Evolutionary conservation across 164 flowering plant genomes (phyloP), one percentile per base, ranked within the genome.

Genomic region (Protea cynaroides): DNA sequence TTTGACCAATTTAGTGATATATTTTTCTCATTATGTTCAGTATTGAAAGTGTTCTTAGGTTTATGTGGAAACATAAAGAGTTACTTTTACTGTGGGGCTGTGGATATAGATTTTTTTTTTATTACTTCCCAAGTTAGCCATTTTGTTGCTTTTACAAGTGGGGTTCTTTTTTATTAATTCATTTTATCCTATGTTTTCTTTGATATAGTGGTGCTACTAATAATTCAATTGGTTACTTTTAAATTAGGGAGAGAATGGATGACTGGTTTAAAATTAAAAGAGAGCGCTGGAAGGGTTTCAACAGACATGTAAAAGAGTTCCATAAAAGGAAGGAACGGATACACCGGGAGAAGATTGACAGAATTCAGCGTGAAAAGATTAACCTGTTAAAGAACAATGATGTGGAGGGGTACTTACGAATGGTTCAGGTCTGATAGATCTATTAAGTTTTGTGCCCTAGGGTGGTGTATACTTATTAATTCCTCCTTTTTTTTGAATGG

Each of bases 321-420:
- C 99, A 95, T 61, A 95, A 95, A 74, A 85, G 88, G 72, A 95
- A 95, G 78, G 99, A 95, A 57, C 82, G 96, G 51, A 74, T 83
- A 60, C 96, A 91, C 67, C 90, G 97, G 9, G 99, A 95, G 81
- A 95, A 87, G 82, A 86, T 86, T 73, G 99, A 95, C 75, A 82
- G 96, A 74, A 95, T 95, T 64, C 99, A 95, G 75, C 97, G 99
- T 29, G 99, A 95, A 74, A 95, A 95, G 81, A 92, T 95, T 55
- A 91, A 90, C 77, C 78, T 95, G 25, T 75, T 95, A 69, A 95
- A 95, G 80, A 92, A 84, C 70, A 91, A 95, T 83, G 99, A 95
- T 71, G 99, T 95, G 73, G 99, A 95, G 79, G 99, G 99, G 25
- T 95, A 95, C 67, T 80, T 95, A 49, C 84, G 99, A 50, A 95